Base-by-base conservation (phyloP, 1,284 basidiomycete genomes). In the Porogramme epimiltina region DNA sequence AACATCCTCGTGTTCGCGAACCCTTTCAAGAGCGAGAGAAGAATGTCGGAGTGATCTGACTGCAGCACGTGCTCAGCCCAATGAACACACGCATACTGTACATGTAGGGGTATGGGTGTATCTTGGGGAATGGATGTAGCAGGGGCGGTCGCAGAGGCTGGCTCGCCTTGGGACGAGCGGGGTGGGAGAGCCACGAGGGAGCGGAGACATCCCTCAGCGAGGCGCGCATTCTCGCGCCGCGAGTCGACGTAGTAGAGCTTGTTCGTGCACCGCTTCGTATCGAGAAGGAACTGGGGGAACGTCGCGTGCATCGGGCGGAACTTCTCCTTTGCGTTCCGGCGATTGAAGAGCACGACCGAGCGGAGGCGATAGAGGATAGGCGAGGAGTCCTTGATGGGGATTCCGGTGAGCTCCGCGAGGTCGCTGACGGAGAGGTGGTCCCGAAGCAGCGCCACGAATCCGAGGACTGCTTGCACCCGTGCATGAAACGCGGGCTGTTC, bases 271-370 rank as follows among this genome's bases (percentile, higher is more conserved):
- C 48, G 51, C 3, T 20, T n/a, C 18, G 15, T 15, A 33, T 56
- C 45, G 39, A 51, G 22, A 20, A 58, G 45, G 23, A 55, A 58
- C 20, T 58, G 53, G 9, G 47, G 50, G 42, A 58, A 58, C 23
- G 53, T 52, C 20, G 50, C 43, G 28, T 58, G 56, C 20, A 50
- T 37, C 16, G 50, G 34, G 13, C 50, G 48, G 36, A 58, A 47
- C 13, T 15, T 25, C 2, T 33, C 44, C 31, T 49, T 24, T 18
- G 36, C 18, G 22, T 50, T 37, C 15, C 47, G 41, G 25, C 13
- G 18, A 9, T 50, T 38, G 43, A 28, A 44, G n/a, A 49, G 16
- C 22, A 58, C 20, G 2, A 58, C 50, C 3, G 56, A 47, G n/a
- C 49, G 47, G 4, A 58, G 56, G 5, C 44, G 45, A 4, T 36